Evolutionary conservation across 495 filamentous ascomycete genomes (phyloP), one percentile per base, ranked within the genome.

Genomic region (Penicillium steckii): DNA sequence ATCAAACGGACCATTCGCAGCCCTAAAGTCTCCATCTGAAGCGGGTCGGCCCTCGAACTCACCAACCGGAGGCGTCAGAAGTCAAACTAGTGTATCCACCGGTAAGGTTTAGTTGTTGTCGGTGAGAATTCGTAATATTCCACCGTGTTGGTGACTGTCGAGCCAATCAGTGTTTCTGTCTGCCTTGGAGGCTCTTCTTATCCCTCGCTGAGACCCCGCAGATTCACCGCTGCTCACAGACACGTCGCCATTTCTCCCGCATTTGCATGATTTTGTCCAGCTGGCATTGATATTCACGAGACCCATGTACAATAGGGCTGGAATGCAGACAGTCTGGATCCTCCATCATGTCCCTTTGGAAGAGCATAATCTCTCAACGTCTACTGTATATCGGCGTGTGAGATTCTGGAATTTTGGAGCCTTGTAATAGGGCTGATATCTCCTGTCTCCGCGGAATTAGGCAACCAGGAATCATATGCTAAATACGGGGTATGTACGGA

Each of bases 101-200:
- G 46, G 35, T 53, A 53, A 48, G 53, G 57, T 60, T 53, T 46
- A 56, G 57, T 33, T 40, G 46, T 22, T n/a, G 58, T 61, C 58
- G 58, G 58, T 61, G 58, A 61, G 54, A 44, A 47, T 46, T 25
- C 19, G 13, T 38, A 21, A 9, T 43, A 38, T 17, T 30, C 19
- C 24, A 26, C 15, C 32, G 25, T 8, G 35, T 4, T 21, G 40
- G 29, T 21, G 21, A 17, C 37, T 8, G 44, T 23, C 19, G 15
- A 23, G 32, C 58, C 58, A 61, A 57, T 61, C 50, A 21, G 10
- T 23, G 24, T 37, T 53, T 48, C 32, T 48, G 23, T 57, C 58
- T 54, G 53, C 58, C 54, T 61, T 57, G 50, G 58, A 61, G 58
- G 50, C 58, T 60, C 57, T 42, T 52, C 24, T n/a, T 15, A 22